These are phyloP conservation scores for Trichosanthes cucumerina DNA, from an alignment of 306 rosid genomes.

Conservation along the genomic window DNA sequence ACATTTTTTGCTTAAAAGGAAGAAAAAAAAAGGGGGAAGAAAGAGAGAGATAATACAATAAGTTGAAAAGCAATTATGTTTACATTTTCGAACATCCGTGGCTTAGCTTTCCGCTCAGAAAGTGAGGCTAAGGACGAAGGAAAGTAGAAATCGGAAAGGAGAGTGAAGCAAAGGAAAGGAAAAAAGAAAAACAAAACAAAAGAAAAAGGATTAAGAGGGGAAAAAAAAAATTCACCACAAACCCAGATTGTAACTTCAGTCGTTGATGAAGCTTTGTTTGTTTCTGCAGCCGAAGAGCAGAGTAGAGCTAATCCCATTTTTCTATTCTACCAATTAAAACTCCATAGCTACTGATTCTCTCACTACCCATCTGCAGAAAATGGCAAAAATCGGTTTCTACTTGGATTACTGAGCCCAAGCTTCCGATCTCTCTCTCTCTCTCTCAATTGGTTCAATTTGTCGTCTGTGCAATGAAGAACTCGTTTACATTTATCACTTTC, in stretches of 20 bases:
- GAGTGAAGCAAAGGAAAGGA: neutral
- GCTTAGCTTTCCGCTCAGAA: neutral
- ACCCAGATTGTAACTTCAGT: neutral
- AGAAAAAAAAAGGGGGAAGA: neutral
- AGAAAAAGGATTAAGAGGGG: neutral
- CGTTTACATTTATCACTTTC: conserved; percentile 25
- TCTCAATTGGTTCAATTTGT: neutral
- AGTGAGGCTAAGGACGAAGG: neutral
- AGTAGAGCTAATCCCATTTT: neutral
- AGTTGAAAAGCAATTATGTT: neutral
- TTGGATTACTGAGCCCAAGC: neutral
- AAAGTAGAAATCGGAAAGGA: neutral
- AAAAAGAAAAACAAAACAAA: neutral
- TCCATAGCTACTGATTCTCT: neutral
- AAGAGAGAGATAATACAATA: neutral
- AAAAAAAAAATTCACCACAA: neutral
- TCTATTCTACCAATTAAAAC: neutral
- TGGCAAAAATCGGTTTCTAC: neutral
- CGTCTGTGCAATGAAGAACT: conserved; percentile 39
- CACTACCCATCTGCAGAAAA: neutral
- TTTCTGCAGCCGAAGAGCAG: neutral
- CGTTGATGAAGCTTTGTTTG: neutral
- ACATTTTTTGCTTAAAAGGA: neutral
- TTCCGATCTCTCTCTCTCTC: neutral
- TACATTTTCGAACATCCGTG: neutral